phyloP scores from a whole-genome alignment of 768 basidiomycete genomes.

The Fomitopsis pulvina region DNA sequence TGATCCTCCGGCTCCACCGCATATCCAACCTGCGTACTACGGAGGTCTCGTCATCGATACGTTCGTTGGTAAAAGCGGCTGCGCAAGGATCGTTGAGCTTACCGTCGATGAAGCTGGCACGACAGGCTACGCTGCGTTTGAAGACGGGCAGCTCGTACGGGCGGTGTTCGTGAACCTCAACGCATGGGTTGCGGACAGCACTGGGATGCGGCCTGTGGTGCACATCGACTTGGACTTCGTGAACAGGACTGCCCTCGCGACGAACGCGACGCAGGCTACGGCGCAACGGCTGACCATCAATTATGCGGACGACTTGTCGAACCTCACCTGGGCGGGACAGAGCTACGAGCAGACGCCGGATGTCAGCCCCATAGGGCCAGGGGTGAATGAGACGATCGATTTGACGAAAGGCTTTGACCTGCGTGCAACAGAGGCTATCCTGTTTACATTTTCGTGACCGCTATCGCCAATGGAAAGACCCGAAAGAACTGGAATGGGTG shows the following conservation, averaged over 20 bases:
- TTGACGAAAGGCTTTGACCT: conserved; percentile 17
- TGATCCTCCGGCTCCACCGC: conserved; percentile 42
- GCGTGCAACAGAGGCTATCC: conserved; percentile 19
- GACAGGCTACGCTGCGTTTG: conserved; percentile 60
- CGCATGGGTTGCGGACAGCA: conserved; percentile 33
- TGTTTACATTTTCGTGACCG: conserved; percentile 14
- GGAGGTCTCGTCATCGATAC: conserved; percentile 54
- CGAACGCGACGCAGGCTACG: conserved; percentile 1
- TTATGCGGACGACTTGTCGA: conserved; percentile 21
- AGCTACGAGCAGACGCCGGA: conserved; percentile 20
- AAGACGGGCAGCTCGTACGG: conserved; percentile 34
- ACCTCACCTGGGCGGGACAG: conserved; percentile 22
- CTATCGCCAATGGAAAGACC: neutral
- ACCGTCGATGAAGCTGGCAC: conserved; percentile 37
- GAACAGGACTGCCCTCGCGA: neutral
- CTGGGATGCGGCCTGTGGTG: conserved; percentile 26
- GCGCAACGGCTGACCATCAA: conserved; percentile 18
- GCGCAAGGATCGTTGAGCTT: conserved; percentile 40
- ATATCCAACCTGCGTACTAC: conserved; percentile 64
- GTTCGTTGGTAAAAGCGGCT: conserved; percentile 43
- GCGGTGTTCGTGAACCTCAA: conserved; percentile 55
- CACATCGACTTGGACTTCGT: conserved; percentile 35
- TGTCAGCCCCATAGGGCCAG: conserved; percentile 12
- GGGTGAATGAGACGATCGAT: conserved; percentile 12
- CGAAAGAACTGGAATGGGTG: neutral